Evolutionary conservation across 225 moss, liverwort and hornwort species (phyloP).

Genomic region (Polytrichum formosum): DNA sequence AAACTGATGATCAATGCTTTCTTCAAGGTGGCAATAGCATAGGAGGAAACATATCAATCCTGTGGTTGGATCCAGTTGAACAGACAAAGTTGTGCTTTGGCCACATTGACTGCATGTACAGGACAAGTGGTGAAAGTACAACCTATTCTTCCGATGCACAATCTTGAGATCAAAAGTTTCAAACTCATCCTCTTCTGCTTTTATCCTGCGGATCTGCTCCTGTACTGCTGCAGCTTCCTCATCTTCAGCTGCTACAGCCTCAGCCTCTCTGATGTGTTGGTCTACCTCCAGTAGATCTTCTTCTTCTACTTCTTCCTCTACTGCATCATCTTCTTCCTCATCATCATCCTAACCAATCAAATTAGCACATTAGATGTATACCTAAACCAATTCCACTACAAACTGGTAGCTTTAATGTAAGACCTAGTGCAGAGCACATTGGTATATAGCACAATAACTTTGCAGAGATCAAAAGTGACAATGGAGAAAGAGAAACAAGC

Average conservation of each 20-base stretch:
- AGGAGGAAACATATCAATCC: too few species aligned
- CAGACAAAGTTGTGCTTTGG: too few species aligned
- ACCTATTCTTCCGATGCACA: constrained; percentile 69
- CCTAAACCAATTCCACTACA: background rate
- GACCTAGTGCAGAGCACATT: too few species aligned
- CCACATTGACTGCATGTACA: too few species aligned
- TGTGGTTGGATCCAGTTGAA: too few species aligned
- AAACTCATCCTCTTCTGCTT: constrained; percentile 73
- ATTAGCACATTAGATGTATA: background rate
- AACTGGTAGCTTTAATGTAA: too few species aligned
- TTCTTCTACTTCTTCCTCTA: constrained; percentile 16
- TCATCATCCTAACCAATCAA: constrained; percentile 3
- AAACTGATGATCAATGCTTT: too few species aligned
- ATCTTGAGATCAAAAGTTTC: constrained; percentile 70
- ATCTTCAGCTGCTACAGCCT: constrained; percentile 60
- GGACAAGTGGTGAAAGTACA: too few species aligned
- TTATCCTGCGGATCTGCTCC: constrained; percentile 67
- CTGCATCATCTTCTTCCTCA: constrained; percentile 34
- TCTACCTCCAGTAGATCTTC: constrained; percentile 15
- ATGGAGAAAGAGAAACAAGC: too few species aligned
- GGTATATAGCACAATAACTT: too few species aligned
- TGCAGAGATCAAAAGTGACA: too few species aligned
- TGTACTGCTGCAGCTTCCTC: constrained; percentile 68
- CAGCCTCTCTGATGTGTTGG: constrained; percentile 30
- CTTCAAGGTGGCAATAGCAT: too few species aligned